Evolutionary conservation across 2,329 filamentous ascomycete genomes (phyloP), one percentile per base, ranked within the genome.

Genomic region (Plenodomus tracheiphilus): DNA sequence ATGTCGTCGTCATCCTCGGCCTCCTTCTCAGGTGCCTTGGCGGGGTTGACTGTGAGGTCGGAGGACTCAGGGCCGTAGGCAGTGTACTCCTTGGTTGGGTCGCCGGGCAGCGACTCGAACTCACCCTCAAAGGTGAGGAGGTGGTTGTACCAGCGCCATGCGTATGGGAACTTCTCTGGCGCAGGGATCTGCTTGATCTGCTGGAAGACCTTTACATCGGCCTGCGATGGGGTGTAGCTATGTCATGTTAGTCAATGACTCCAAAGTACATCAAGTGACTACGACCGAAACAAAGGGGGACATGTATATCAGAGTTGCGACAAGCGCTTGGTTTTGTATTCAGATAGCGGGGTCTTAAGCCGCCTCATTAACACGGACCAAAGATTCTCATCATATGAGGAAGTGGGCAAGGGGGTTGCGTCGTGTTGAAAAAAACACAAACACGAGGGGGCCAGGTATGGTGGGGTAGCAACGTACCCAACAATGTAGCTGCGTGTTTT

Each of bases 81-180:
- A 68, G 89, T 92, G 82, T 87, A 89, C 63, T 87, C 82, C 82
- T 94, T 91, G 76, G 88, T 88, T 66, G 92, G 85, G 79, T 97
- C 93, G 76, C 94, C 94, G 51, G 91, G 84, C 43, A 99, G 89
- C 60, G 86, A 88, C 69, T 88, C 82, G 81, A 97, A 97, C 78
- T 97, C 93, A 64, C 88, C 83, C 83, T 95, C 87, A 81, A 89
- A 96, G 67, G 89, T 88, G 75, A 89, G 85, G 74, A 97, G 90
- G 85, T 99, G 93, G 85, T 95, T 96, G 86, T 96, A 97, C 94
- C 94, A 99, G 77, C 94, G 88, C 73, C 90, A 91, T 72, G 88
- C 91, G 81, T 96, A 83, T 71, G 93, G 91, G 86, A 88, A 96
- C 82, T 96, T 96, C 76, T 82, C 81, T 69, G 88, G 84, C 64